Conservation (phyloP, 768 basidiomycete species). For the Collybia sordida region DNA sequence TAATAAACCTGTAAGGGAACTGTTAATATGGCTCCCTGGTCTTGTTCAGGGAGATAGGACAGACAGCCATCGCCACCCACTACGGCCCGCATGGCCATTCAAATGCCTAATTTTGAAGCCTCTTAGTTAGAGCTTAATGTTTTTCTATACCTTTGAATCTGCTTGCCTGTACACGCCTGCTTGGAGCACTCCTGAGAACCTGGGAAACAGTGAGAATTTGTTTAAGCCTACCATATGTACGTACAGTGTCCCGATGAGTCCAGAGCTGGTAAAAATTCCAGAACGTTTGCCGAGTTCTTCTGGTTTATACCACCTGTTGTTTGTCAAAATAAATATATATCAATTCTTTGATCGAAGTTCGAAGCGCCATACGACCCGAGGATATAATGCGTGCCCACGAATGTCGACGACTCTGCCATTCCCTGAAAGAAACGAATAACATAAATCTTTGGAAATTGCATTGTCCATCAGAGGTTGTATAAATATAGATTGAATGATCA, state of each 20-base stretch:
- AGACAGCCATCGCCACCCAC: conserved; percentile 71
- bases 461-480: neutral
- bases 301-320: conserved; percentile 63
- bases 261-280: conserved; percentile 69
- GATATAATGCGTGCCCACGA: conserved; percentile 73
- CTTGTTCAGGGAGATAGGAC: conserved; percentile 13
- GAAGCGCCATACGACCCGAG: conserved; percentile 58
- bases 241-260: conserved; percentile 60
- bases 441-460: conserved; percentile 45
- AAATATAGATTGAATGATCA: neutral
- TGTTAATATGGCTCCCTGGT: conserved; percentile 1
- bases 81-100: conserved; percentile 49
- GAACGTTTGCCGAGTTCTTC: conserved; percentile 71
- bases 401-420: conserved; percentile 72
- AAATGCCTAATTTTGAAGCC: conserved; percentile 38
- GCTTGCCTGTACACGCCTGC: conserved; percentile 59
- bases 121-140: too few species aligned
- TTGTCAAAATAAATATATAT: neutral
- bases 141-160: neutral
- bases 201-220: conserved; percentile 17
- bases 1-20: conserved; percentile 48
- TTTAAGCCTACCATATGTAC: conserved; percentile 8
- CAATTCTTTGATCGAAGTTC: neutral
- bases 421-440: conserved; percentile 75
- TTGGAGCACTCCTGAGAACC: conserved; percentile 67